Conservation (phyloP, 2,329 filamentous ascomycete genomes). For the Mycosphaerella sp. region DNA sequence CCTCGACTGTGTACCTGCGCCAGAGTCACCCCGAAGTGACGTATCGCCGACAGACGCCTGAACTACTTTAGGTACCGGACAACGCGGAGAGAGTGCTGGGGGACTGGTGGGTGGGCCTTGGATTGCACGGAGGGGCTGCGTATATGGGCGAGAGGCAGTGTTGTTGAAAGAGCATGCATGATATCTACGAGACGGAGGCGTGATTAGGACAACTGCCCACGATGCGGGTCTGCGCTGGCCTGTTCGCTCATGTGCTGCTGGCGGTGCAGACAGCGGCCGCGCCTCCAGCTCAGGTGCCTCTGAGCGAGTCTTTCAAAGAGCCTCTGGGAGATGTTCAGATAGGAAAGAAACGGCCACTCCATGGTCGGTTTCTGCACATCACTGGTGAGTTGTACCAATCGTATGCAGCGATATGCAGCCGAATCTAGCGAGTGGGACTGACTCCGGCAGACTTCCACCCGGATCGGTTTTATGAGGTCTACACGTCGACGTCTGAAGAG, state of each 20-base stretch:
- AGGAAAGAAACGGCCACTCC: conserved; percentile 28
- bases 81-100: not conserved
- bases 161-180: not conserved
- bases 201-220: not conserved
- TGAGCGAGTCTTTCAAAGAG: conserved; percentile 3
- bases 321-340: not conserved
- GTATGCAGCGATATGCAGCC: not conserved
- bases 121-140: not conserved
- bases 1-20: not conserved
- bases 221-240: not conserved
- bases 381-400: conserved; percentile 55
- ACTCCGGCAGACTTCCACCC: conserved; percentile 71
- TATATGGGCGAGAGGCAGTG: not conserved
- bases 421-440: not conserved
- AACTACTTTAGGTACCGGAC: not conserved
- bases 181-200: not conserved
- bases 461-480: conserved; percentile 76
- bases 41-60: not conserved
- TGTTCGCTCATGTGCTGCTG: conserved; percentile 2
- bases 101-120: not conserved
- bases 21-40: not conserved
- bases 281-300: conserved; percentile 17
- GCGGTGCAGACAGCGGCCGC: conserved; percentile 16
- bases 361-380: conserved; percentile 78
- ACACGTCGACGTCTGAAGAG: conserved; percentile 62